Evolutionary conservation across 495 filamentous ascomycete genomes (phyloP).

Genomic region (Clavariopsis aquatica): DNA sequence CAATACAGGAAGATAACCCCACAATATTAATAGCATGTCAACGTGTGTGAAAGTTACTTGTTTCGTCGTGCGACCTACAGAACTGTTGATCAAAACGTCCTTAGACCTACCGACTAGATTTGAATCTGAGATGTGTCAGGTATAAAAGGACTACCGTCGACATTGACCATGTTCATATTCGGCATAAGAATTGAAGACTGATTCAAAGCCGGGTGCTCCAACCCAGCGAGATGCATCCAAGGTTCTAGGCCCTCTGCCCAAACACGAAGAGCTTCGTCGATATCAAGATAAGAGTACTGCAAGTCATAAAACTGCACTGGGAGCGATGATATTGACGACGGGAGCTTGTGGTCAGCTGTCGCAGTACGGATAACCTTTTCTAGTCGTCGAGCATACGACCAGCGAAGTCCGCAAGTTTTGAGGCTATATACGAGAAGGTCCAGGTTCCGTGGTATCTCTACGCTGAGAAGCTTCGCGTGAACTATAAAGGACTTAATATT

Average conservation of each 20-base stretch:
- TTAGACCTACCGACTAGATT: too few relatives aligned
- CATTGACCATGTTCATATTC: slow-evolving; percentile 6
- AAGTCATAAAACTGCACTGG: slow-evolving; percentile 30
- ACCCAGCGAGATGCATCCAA: slow-evolving; percentile 31
- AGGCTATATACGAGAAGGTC: slow-evolving; percentile 31
- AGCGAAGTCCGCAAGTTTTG: slow-evolving; percentile 25
- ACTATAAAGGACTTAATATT: background rate
- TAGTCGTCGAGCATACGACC: slow-evolving; percentile 22
- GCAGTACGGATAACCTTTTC: slow-evolving; percentile 30
- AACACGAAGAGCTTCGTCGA: slow-evolving; percentile 29
- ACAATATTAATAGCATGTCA: background rate
- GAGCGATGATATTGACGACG: slow-evolving; percentile 15
- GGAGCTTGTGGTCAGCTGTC: slow-evolving; percentile 22
- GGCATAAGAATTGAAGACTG: slow-evolving; percentile 17
- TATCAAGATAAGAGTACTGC: slow-evolving; percentile 30
- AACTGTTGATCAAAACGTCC: too few relatives aligned
- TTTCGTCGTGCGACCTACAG: background rate
- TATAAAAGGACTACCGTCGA: slow-evolving; percentile 1
- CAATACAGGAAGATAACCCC: background rate
- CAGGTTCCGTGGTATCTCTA: slow-evolving; percentile 25
- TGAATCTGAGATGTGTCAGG: slow-evolving; percentile 11
- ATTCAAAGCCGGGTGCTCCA: slow-evolving; percentile 21
- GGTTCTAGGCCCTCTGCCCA: slow-evolving; percentile 29
- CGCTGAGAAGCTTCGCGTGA: slow-evolving; percentile 25
- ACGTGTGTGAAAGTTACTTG: background rate